Percentiles rank a stretch among this genome's conserved stretches.
Evolutionary conservation across 1,284 basidiomycete species (phyloP).

Genomic region (Trametes pubescens): DNA sequence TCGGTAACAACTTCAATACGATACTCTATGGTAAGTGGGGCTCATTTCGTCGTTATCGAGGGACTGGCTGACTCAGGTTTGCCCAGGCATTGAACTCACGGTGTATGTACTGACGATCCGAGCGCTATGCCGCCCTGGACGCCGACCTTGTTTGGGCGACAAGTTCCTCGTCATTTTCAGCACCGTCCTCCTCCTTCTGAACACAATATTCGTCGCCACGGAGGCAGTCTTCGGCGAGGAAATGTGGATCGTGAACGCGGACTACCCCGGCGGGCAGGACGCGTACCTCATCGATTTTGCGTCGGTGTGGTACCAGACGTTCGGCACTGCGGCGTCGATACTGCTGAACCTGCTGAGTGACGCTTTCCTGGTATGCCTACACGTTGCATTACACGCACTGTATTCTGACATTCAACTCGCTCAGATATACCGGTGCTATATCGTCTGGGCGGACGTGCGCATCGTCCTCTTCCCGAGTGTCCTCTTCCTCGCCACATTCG

Average conservation of each 20-base stretch:
- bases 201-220: conserved; percentile 28
- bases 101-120: conserved; percentile 33
- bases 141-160: not conserved
- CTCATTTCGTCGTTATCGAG: not conserved
- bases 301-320: conserved; percentile 33
- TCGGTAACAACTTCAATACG: conserved; percentile 36
- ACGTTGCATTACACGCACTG: not conserved
- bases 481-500: conserved; percentile 16
- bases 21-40: conserved; percentile 37
- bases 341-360: conserved; percentile 24
- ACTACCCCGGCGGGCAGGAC: conserved; percentile 23
- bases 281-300: conserved; percentile 22
- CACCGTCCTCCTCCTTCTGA: conserved; percentile 21
- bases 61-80: not conserved
- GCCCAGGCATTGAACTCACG: conserved; percentile 35
- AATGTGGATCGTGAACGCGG: conserved; percentile 28
- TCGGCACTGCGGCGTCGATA: conserved; percentile 25
- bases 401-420: not conserved
- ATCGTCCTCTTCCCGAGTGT: conserved; percentile 19
- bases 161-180: conserved; percentile 19
- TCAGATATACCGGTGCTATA: conserved; percentile 29
- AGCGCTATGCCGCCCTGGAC: conserved; percentile 7
- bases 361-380: conserved; percentile 19
- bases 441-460: conserved; percentile 25
- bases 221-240: conserved; percentile 30